Percentiles rank a stretch among this genome's conserved stretches.
Evolutionary conservation across 805 yeast species (phyloP).

Genomic region (Metschnikowia orientalis): DNA sequence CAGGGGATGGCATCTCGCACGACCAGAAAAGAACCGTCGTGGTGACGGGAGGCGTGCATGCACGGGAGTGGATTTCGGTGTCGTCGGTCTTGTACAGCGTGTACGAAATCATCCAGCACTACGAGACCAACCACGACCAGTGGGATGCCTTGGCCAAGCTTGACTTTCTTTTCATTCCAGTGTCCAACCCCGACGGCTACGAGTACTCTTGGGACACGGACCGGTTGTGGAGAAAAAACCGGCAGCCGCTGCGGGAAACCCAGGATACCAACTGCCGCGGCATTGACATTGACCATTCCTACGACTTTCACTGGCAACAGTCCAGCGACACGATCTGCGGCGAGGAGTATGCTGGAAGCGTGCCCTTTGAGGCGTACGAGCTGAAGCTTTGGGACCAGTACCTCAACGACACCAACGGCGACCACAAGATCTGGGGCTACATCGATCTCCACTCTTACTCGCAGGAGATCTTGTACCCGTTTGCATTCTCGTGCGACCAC

Average conservation of each 20-base stretch:
- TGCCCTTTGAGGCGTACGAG: slow-evolving; percentile 53
- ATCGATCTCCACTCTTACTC: slow-evolving; percentile 83
- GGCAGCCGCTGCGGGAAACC: slow-evolving; percentile 44
- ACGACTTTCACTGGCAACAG: slow-evolving; percentile 65
- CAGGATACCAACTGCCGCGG: slow-evolving; percentile 63
- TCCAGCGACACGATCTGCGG: slow-evolving; percentile 70
- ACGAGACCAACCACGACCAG: slow-evolving; percentile 34
- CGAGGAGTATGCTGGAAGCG: slow-evolving; percentile 77
- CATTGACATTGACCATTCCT: slow-evolving; percentile 82
- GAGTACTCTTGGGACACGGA: slow-evolving; percentile 76
- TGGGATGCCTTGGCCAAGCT: slow-evolving; percentile 48
- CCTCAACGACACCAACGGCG: slow-evolving; percentile 40
- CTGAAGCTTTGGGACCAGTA: slow-evolving; percentile 37
- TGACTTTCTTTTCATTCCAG: slow-evolving; percentile 77
- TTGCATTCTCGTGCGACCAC: slow-evolving; percentile 71
- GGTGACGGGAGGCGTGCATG: slow-evolving; percentile 81
- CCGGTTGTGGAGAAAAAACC: slow-evolving; percentile 83
- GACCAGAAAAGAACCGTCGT: slow-evolving; percentile 57
- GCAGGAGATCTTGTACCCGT: slow-evolving; percentile 78
- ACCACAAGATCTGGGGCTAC: slow-evolving; percentile 67
- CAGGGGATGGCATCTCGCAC: slow-evolving; percentile 36
- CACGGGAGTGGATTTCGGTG: slow-evolving; percentile 84
- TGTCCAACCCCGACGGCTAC: slow-evolving; percentile 89
- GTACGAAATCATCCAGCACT: slow-evolving; percentile 34
- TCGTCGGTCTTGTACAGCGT: slow-evolving; percentile 59